Percentiles rank a stretch among this genome's conserved stretches.
Evolutionary conservation across 2,329 filamentous ascomycete genomes (phyloP).

Genomic region (Albifimbria verrucaria): DNA sequence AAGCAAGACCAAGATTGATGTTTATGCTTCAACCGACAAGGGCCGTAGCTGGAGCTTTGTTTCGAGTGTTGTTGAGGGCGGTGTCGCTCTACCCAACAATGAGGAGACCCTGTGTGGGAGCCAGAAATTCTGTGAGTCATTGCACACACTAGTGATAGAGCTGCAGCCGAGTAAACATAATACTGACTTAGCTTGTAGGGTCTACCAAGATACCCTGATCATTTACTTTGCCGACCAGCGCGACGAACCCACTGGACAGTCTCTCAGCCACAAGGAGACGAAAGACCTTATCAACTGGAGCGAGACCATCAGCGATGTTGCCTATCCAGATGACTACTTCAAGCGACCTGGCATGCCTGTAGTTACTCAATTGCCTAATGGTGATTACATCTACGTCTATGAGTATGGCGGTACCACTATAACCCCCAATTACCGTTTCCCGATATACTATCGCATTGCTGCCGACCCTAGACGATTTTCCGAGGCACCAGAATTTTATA

Average conservation of each 20-base stretch:
- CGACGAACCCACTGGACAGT: constrained; percentile 62
- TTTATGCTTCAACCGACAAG: constrained; percentile 62
- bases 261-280: constrained; percentile 62
- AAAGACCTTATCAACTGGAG: constrained; percentile 60
- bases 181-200: constrained; percentile 24
- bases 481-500: constrained; percentile 24
- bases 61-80: constrained; percentile 61
- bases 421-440: constrained; percentile 32
- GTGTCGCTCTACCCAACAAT: constrained; percentile 59
- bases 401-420: constrained; percentile 52
- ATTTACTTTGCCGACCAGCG: constrained; percentile 72
- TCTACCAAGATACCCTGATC: constrained; percentile 56
- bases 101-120: constrained; percentile 71
- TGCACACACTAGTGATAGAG: not conserved
- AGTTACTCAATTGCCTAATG: constrained; percentile 54
- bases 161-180: not conserved
- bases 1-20: constrained; percentile 62
- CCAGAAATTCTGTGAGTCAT: constrained; percentile 53
- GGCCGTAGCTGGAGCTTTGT: constrained; percentile 66
- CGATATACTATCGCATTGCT: constrained; percentile 43
- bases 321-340: constrained; percentile 58
- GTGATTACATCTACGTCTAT: constrained; percentile 55
- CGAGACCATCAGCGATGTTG: constrained; percentile 49
- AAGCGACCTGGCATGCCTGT: constrained; percentile 68
- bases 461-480: constrained; percentile 34